Evolutionary conservation across 1,284 basidiomycete species (phyloP).

Genomic region (Cutaneotrichosporon dermatis): DNA sequence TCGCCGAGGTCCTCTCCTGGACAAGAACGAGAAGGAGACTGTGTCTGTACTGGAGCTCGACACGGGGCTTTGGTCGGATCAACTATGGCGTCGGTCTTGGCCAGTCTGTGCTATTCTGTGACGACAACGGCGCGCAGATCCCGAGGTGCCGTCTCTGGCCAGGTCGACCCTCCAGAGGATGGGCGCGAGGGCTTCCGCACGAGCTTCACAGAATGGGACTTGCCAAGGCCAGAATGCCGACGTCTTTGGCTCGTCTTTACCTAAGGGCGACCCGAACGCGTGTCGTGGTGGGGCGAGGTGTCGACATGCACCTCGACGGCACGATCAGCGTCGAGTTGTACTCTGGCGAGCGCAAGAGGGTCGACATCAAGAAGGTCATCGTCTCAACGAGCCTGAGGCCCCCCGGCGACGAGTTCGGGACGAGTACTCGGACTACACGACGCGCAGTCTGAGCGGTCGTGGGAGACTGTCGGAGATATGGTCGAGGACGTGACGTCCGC

Average conservation of each 20-base stretch:
- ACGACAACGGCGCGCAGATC: constrained; percentile 28
- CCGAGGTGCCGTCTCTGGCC: constrained; percentile 38
- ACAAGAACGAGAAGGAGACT: constrained; percentile 54
- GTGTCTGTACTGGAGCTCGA: constrained; percentile 84
- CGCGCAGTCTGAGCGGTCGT: constrained; percentile 25
- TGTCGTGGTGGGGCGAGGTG: constrained; percentile 53
- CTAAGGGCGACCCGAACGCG: constrained; percentile 24
- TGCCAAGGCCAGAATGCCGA: constrained; percentile 12
- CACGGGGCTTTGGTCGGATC: constrained; percentile 54
- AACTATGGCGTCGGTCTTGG: constrained; percentile 72
- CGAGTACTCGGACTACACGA: constrained; percentile 25
- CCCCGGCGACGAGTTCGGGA: constrained; percentile 23
- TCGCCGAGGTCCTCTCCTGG: constrained; percentile 53
- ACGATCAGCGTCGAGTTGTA: constrained; percentile 42
- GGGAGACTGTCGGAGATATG: constrained; percentile 23
- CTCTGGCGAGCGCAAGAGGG: constrained; percentile 22
- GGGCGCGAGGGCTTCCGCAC: constrained; percentile 18
- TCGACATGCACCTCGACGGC: constrained; percentile 47
- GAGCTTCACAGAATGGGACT: constrained; percentile 22
- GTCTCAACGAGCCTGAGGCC: constrained; percentile 30
- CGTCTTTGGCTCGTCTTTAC: constrained; percentile 14
- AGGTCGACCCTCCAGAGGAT: constrained; percentile 27
- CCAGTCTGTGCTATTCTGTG: constrained; percentile 69
- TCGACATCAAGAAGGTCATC: constrained; percentile 26
- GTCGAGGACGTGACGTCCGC: not conserved